Evolutionary conservation across 371 early-diverging fungal species (phyloP).

Genomic region (Phascolomyces articulosus): DNA sequence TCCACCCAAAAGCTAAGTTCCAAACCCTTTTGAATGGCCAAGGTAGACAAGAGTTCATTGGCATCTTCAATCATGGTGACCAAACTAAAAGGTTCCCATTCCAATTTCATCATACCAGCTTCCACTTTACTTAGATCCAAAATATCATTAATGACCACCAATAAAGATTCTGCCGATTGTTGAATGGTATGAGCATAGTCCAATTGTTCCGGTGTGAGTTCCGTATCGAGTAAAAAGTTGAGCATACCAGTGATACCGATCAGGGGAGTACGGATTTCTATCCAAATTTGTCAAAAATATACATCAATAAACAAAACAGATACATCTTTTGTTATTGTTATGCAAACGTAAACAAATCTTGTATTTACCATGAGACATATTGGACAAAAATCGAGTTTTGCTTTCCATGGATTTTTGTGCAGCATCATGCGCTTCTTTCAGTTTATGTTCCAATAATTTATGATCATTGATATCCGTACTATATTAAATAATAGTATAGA

Average conservation of each 20-base stretch:
- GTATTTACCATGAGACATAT: constrained; percentile 67
- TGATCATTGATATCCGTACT: constrained; percentile 71
- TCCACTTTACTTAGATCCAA: constrained; percentile 73
- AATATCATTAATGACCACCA: constrained; percentile 74
- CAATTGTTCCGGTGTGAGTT: constrained; percentile 62
- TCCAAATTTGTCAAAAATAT: neutral
- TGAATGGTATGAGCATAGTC: constrained; percentile 71
- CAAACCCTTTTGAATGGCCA: constrained; percentile 63
- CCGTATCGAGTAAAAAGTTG: constrained; percentile 65
- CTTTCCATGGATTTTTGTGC: constrained; percentile 72
- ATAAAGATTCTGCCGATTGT: constrained; percentile 63
- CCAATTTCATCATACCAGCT: constrained; percentile 74
- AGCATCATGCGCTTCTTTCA: constrained; percentile 72
- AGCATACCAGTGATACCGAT: constrained; percentile 73
- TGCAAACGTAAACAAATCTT: too few relatives aligned
- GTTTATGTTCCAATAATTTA: constrained; percentile 61
- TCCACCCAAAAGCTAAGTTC: constrained; percentile 66
- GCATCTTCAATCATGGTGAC: constrained; percentile 66
- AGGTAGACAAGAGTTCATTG: constrained; percentile 60
- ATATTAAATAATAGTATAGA: too few relatives aligned
- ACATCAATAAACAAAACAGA: neutral
- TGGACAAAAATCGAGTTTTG: constrained; percentile 69
- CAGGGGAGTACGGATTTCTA: constrained; percentile 68
- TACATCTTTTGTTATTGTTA: neutral
- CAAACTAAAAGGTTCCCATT: constrained; percentile 64